Evolutionary conservation across 2,329 filamentous ascomycete genomes (phyloP), one percentile per base, ranked within the genome.

Genomic region (Furcasterigmium sp.): DNA sequence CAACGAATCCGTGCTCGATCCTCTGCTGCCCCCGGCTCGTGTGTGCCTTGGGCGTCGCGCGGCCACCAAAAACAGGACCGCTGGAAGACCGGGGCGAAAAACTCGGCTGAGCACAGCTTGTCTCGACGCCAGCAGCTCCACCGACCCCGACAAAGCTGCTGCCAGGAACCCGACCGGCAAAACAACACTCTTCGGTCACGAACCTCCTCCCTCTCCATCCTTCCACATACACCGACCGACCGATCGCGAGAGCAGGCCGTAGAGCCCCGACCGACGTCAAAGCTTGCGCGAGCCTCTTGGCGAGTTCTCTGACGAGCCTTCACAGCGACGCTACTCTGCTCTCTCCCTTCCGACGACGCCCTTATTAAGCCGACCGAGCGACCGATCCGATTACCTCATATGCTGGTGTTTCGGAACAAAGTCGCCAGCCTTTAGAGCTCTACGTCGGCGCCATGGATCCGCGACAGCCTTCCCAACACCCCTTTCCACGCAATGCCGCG

Each of bases 381-480:
- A 35, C 32, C 32, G 32, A 35, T 18, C 32, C 32, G 32, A 15
- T 18, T 35, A 15, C 32, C n/a, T 35, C 32, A 35, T 35, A 35
- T 35, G 32, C n/a, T 15, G 32, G n/a, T 11, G 32, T 15, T 26
- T 35, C 32, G 32, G 32, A 35, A 17, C 32, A 35, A 17, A 35
- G 32, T 35, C 32, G 32, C 32, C 32, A 35, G 32, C 32, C 15
- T 35, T 17, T 17, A 15, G 9, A 18, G 32, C 32, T 35, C 15
- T n/a, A n/a, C 7, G 8, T 17, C 15, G 32, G 15, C 32, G 32
- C 15, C 39, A 64, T 67, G 65, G 55, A 52, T 49, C 51, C 53
- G 46, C 56, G 53, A 53, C 57, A 58, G 49, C 56, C 47, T 51
- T 51, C 53, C 46, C 59, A 61, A 53, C 58, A 58, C 49, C 58